Base-by-base conservation (phyloP, 768 basidiomycete species). In the Pulveroboletus sp. region DNA sequence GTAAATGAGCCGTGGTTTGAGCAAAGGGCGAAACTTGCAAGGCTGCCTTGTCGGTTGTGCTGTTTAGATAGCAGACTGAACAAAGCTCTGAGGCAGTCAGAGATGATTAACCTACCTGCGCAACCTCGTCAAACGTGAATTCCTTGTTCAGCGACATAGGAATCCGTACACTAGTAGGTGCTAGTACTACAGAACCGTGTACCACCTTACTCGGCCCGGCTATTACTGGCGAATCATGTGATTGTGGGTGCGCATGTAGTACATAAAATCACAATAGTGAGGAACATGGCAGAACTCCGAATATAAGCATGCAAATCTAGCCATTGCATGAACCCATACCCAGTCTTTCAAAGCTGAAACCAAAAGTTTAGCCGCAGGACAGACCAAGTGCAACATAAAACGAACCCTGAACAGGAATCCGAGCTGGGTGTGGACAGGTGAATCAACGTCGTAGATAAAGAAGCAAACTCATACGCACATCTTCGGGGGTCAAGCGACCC, bases 401-500 rank as follows among this genome's bases (percentile, higher is more conserved):
- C 71, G 38, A 47, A 77, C 75, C 51, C 74, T 73, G 56, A 77
- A 77, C 50, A 77, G 58, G 54, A 77, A 77, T 20, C 71, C 55
- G 4, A 77, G 62, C 76, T 77, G 49, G 33, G 42, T 16, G 8
- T 38, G 29, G 13, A 21, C n/a, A 46, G 11, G 17, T 47, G 5
- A 54, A 49, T 43, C 11, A 60, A 55, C 13, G 25, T 6, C 42
- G 40, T 23, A 40, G 29, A 8, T 12, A n/a, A 35, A 16, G 6
- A 21, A 17, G 33, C 7, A 45, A 45, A 33, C 31, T 47, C 24
- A 47, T 27, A 58, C 80, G 63, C 59, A 84, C 80, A 72, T 89
- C 87, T 58, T 85, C 90, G 0, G 92, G 89, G 5, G 94, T 95
- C 62, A 98, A 69, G 49, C 93, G 82, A 20, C 94, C 94, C 88